These are phyloP conservation scores for Endogone sp. DNA, from an alignment of 192 early-diverging fungal species.

Conservation along the genomic window DNA sequence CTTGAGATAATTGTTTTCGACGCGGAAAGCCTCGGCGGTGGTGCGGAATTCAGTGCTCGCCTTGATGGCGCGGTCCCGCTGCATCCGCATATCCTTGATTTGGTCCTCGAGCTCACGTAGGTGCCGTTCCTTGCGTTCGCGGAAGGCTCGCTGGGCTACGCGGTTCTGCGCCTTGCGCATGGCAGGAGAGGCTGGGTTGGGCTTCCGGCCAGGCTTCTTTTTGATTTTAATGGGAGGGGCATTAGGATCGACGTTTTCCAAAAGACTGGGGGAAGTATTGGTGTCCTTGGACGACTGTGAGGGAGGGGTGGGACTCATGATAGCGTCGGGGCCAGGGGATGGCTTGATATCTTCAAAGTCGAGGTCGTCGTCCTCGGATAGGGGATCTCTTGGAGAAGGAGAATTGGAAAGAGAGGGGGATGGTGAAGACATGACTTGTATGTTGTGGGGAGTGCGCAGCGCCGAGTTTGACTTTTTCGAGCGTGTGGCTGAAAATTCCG, in stretches of 20 bases:
- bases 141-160: constrained; percentile 85
- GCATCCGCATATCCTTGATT: constrained; percentile 62
- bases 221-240: constrained; percentile 36
- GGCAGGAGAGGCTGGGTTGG: constrained; percentile 54
- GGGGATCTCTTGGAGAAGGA: no score
- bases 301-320: no score
- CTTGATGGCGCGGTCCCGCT: constrained; percentile 38
- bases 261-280: no score
- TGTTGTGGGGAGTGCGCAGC: no score
- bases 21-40: constrained; percentile 32
- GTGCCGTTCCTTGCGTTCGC: constrained; percentile 80
- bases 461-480: no score
- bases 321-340: no score
- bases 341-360: no score
- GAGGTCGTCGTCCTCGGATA: no score
- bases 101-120: constrained; percentile 69
- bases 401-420: no score
- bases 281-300: no score
- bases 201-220: constrained; percentile 54
- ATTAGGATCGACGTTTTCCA: constrained; percentile 6
- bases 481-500: no score
- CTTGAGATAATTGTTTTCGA: constrained; percentile 42
- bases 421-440: no score
- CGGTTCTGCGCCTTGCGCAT: constrained; percentile 75
- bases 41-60: constrained; percentile 31